A percentile compares a stretch with the other conserved stretches of the same genome.
These are phyloP conservation scores for Diaporthe velutina DNA, from an alignment of 2,329 filamentous ascomycete species.

Conservation along the genomic window DNA sequence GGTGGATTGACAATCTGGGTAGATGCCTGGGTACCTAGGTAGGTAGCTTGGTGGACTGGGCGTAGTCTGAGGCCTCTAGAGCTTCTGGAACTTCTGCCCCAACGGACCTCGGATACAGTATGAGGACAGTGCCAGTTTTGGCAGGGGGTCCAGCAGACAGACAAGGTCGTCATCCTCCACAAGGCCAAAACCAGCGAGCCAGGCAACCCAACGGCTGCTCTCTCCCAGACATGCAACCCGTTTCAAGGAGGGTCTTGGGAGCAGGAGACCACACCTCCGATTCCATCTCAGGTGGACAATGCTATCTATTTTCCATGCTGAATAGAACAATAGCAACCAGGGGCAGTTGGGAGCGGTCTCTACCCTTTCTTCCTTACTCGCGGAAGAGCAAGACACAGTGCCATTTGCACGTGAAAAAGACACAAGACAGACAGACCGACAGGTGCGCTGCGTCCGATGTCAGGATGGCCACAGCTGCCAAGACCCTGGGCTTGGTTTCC, in stretches of 20 bases:
- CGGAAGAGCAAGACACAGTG: neutral
- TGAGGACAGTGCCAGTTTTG: slow-evolving; percentile 9
- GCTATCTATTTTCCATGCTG: neutral
- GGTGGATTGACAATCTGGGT: neutral
- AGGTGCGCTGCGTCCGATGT: slow-evolving; percentile 9
- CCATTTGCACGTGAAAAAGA: slow-evolving; percentile 23
- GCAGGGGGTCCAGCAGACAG: neutral
- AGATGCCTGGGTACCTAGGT: neutral
- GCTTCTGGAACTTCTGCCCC: slow-evolving; percentile 23
- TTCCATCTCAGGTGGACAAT: neutral
- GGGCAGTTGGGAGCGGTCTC: neutral
- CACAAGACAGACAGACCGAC: neutral
- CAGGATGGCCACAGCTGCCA: neutral
- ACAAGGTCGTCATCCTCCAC: slow-evolving; percentile 8
- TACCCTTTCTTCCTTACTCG: neutral
- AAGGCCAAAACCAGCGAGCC: slow-evolving; percentile 9
- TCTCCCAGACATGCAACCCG: neutral
- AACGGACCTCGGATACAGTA: slow-evolving; percentile 5
- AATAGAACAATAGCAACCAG: neutral
- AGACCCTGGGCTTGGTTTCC: slow-evolving; percentile 8
- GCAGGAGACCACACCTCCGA: neutral
- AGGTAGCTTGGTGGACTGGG: neutral
- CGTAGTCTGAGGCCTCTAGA: neutral
- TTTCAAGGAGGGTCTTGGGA: slow-evolving; percentile 22
- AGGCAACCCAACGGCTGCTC: neutral